These are phyloP conservation scores for Cornus controversa DNA, from an alignment of 148 eudicot species.

Conservation along the genomic window DNA sequence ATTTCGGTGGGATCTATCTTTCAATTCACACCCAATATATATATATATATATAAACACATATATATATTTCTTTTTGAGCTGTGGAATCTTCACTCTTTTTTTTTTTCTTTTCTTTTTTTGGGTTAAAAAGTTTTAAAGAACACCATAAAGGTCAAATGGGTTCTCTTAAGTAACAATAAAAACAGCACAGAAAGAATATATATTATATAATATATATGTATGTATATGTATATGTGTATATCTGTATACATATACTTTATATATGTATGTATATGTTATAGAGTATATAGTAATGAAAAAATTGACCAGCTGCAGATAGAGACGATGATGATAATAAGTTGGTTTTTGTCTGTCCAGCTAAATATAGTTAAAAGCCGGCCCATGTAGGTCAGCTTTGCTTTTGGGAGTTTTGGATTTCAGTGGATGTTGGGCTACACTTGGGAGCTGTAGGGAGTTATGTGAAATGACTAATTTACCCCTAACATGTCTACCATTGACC, in stretches of 20 bases:
- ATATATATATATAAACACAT: background rate
- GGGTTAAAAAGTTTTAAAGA: conserved; percentile 30
- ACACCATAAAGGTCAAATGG: conserved; percentile 14
- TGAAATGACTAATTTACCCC: conserved; percentile 38
- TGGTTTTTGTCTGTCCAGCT: conserved; percentile 85
- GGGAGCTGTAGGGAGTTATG: background rate
- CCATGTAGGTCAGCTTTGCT: conserved; percentile 73
- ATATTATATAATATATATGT: no score
- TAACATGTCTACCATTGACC: conserved; percentile 48
- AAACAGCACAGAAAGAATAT: background rate
- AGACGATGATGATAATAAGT: conserved; percentile 73
- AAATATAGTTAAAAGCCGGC: conserved; percentile 95
- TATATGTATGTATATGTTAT: background rate
- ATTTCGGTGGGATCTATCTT: conserved; percentile 73
- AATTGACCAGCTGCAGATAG: conserved; percentile 43
- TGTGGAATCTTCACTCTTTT: conserved; percentile 53
- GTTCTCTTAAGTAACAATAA: conserved; percentile 2
- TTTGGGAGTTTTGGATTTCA: conserved; percentile 37
- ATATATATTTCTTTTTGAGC: conserved; percentile 20
- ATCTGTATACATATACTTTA: background rate
- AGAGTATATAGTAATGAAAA: background rate
- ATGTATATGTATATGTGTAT: background rate
- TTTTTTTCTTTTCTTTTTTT: conserved; percentile 19
- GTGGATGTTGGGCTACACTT: conserved; percentile 19
- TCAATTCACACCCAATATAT: conserved; percentile 34